A percentile compares a stretch with the other conserved stretches of the same genome.
These are phyloP conservation scores for Eucalyptus sideroxylon DNA, from an alignment of 345 rosid species.

Conservation along the genomic window DNA sequence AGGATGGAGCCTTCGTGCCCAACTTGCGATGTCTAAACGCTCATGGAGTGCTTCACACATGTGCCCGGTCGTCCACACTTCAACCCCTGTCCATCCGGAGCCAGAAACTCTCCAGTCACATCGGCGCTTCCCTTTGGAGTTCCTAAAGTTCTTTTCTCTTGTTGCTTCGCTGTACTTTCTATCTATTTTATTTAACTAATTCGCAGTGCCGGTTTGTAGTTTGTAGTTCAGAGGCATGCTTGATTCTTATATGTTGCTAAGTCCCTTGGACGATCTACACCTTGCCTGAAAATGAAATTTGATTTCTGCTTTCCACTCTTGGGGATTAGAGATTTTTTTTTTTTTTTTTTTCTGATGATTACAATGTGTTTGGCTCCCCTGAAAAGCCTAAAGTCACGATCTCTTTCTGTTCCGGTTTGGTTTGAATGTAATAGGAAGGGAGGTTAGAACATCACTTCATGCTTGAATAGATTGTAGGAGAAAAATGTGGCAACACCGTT, in stretches of 20 bases:
- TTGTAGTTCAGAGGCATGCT: conserved; percentile 30
- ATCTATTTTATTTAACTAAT: neutral
- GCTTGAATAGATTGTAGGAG: neutral
- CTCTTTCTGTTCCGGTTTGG: neutral
- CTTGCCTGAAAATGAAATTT: neutral
- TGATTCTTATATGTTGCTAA: too few species aligned
- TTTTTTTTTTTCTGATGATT: too few species aligned
- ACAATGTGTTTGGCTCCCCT: neutral
- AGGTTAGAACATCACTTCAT: neutral
- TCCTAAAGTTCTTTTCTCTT: neutral
- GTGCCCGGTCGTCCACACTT: too few species aligned
- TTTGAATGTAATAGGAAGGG: neutral
- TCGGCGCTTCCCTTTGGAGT: conserved; percentile 43
- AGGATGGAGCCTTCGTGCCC: too few species aligned
- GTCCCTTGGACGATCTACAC: neutral
- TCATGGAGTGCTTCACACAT: too few species aligned
- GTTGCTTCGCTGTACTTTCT: neutral
- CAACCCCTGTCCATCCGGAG: conserved; percentile 50
- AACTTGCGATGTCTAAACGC: too few species aligned
- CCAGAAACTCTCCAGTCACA: conserved; percentile 65
- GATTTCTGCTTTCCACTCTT: neutral
- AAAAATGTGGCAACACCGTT: neutral
- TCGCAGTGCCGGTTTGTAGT: conserved; percentile 34
- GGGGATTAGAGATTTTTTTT: neutral
- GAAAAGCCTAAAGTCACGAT: neutral